phyloP scores from a whole-genome alignment of 768 basidiomycete species.

The Kwoniella mangroviensis region DNA sequence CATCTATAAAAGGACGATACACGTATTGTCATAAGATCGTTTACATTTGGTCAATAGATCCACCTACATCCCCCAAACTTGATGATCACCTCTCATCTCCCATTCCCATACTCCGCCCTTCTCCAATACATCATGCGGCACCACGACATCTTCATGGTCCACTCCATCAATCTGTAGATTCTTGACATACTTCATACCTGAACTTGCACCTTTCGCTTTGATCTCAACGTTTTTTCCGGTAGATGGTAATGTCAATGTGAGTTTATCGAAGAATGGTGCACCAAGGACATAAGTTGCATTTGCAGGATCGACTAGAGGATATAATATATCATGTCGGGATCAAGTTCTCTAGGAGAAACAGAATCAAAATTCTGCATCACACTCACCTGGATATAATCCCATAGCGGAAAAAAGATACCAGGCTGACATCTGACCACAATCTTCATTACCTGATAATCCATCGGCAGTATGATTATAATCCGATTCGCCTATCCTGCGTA shows the following conservation, averaged over 20 bases:
- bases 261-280: slow-evolving; percentile 65
- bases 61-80: slow-evolving; percentile 59
- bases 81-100: slow-evolving; percentile 67
- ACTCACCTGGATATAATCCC: slow-evolving; percentile 71
- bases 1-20: background rate
- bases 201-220: slow-evolving; percentile 65
- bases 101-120: slow-evolving; percentile 67
- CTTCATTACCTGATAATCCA: slow-evolving; percentile 82
- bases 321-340: too few species aligned
- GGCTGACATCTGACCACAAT: slow-evolving; percentile 88
- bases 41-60: background rate
- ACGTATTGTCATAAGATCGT: background rate
- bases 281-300: slow-evolving; percentile 77
- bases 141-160: slow-evolving; percentile 61
- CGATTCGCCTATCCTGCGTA: slow-evolving; percentile 67
- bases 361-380: background rate
- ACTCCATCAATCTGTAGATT: slow-evolving; percentile 67
- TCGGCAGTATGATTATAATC: slow-evolving; percentile 72
- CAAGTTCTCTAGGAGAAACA: too few species aligned
- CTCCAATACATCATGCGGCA: slow-evolving; percentile 68
- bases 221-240: slow-evolving; percentile 61
- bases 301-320: slow-evolving; percentile 71
- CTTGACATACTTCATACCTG: slow-evolving; percentile 66
- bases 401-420: slow-evolving; percentile 84
- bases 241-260: slow-evolving; percentile 66